Evolutionary conservation across 768 basidiomycete genomes (phyloP), one percentile per base, ranked within the genome.

Genomic region (Suillus fuscotomentosus): DNA sequence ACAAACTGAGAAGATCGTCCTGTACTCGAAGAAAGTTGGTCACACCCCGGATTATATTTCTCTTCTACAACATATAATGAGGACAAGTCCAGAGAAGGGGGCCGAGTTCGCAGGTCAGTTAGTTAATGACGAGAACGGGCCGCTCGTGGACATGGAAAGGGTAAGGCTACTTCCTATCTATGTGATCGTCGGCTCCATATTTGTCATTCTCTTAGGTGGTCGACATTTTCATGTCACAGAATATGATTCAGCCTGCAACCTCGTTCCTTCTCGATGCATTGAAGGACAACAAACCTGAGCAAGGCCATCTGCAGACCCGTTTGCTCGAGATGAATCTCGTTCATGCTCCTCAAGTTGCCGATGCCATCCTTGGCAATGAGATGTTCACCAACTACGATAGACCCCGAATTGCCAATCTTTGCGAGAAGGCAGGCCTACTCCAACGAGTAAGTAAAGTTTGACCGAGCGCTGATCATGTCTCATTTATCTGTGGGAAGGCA

Each of bases 211-310:
- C 20, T 3, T 62, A 91, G 88, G 92, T 98, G 62, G 95, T 98
- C 65, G 97, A 99, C 72, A 97, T 99, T 71, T 99, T 99, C 83
- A 97, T 98, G 95, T 91, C 92, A 0, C 96, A 97, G 75, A 99
- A 98, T 79, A 94, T 99, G 95, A 96, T 99, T 64, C 97, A 99
- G 76, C 97, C 96, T 22, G 97, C 97, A 6, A 99, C 97, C 0
- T 96, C 95, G 1, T 99, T 99, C 89, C 81, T 99, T 56, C 80
- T 99, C 64, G 97, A 99, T 73, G 97, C 96, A 24, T 83, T 99
- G 70, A 99, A 99, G 81, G 97, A 99, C 63, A 99, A 99, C 82
- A 92, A 92, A 74, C 93, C 96, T 0, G 97, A 99, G 76, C 97
- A 99, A 73, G 97, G 88, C 0, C 95, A 91, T 68, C 81, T 99